Conservation (phyloP, 208 protist species). For the Strigomonas culicis region DNA sequence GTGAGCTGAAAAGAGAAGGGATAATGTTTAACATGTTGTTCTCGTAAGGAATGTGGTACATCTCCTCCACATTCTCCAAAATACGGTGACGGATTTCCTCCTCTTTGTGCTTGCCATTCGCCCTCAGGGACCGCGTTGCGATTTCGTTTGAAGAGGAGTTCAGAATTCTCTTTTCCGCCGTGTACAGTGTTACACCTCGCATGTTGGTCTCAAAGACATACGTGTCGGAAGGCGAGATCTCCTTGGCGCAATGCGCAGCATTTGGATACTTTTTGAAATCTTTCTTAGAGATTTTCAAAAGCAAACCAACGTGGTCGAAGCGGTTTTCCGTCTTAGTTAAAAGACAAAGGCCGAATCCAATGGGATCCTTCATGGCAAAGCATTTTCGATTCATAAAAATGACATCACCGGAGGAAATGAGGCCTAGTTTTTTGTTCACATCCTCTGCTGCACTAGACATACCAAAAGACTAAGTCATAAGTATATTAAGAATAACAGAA, state of each 20-base stretch:
- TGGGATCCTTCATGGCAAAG: constrained; percentile 58
- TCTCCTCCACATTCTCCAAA: constrained; percentile 27
- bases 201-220: constrained; percentile 83
- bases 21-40: constrained; percentile 30
- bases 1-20: constrained; percentile 56
- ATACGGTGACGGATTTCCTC: background rate
- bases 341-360: constrained; percentile 60
- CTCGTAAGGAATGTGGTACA: constrained; percentile 57
- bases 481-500: too few species aligned
- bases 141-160: constrained; percentile 60
- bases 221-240: constrained; percentile 57
- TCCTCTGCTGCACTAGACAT: too few species aligned
- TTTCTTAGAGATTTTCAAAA: constrained; percentile 49
- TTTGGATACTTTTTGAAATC: constrained; percentile 34
- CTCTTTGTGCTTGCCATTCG: constrained; percentile 5
- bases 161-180: constrained; percentile 54
- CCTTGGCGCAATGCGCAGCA: constrained; percentile 15
- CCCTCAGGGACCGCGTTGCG: constrained; percentile 32
- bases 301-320: constrained; percentile 82
- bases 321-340: constrained; percentile 71
- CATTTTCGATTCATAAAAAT: constrained; percentile 85
- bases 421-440: background rate
- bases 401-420: constrained; percentile 53
- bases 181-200: constrained; percentile 61
- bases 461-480: too few species aligned